phyloP scores from a whole-genome alignment of 495 filamentous ascomycete species.

The Neurospora pannonica region DNA sequence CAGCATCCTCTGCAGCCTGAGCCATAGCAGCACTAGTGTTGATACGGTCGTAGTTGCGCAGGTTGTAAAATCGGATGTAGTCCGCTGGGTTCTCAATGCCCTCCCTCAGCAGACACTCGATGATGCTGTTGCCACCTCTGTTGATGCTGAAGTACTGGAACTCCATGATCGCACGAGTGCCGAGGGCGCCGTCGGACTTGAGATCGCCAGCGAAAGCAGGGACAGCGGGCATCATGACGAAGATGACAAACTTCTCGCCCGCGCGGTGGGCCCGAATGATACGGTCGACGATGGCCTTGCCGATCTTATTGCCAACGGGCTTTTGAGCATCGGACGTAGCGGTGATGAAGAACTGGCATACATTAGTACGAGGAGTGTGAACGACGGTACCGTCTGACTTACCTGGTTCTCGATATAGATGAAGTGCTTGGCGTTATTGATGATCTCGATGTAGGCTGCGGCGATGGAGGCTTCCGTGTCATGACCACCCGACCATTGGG shows the following conservation, averaged over 20 bases:
- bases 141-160: constrained; percentile 73
- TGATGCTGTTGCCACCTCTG: constrained; percentile 78
- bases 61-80: constrained; percentile 93
- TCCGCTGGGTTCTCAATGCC: constrained; percentile 59
- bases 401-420: constrained; percentile 92
- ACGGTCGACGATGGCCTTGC: constrained; percentile 78
- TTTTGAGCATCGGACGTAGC: constrained; percentile 66
- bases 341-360: constrained; percentile 75
- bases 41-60: constrained; percentile 87
- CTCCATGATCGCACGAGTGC: constrained; percentile 92
- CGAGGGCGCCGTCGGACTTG: constrained; percentile 64
- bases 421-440: constrained; percentile 72
- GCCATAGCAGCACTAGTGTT: constrained; percentile 58
- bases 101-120: constrained; percentile 62
- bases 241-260: constrained; percentile 69
- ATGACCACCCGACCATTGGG: constrained; percentile 64
- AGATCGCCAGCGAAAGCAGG: constrained; percentile 90
- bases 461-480: constrained; percentile 74
- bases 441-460: constrained; percentile 79
- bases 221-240: constrained; percentile 79
- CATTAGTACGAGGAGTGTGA: background rate
- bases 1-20: constrained; percentile 54
- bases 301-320: constrained; percentile 81
- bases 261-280: constrained; percentile 68
- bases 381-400: background rate